Percentiles rank a stretch among this genome's conserved stretches.
Conservation (phyloP, 305 asterid genomes). For the Vinca major region DNA sequence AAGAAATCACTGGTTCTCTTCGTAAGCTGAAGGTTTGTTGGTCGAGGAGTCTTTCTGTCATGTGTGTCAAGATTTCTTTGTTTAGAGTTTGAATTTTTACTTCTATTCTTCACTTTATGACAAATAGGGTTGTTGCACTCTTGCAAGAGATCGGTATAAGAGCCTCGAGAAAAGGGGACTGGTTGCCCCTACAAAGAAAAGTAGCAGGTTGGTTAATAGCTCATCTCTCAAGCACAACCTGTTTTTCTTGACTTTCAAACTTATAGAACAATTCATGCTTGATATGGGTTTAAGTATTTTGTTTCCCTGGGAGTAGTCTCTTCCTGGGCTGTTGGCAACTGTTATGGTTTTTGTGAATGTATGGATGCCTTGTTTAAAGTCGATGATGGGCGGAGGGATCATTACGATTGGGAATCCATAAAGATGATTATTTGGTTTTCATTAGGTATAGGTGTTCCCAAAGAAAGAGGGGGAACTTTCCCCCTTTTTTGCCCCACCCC, state of each 20-base stretch:
- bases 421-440: no score
- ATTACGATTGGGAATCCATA: no score
- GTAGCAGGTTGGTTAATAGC: slow-evolving; percentile 55
- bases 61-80: not conserved
- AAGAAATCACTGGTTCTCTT: slow-evolving; percentile 94
- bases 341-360: no score
- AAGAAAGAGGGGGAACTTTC: no score
- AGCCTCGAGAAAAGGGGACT: slow-evolving; percentile 91
- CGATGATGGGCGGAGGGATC: no score
- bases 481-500: no score
- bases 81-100: not conserved
- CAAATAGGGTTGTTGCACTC: slow-evolving; percentile 82
- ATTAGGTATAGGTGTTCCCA: no score
- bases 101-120: slow-evolving; percentile 2
- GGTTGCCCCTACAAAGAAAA: slow-evolving; percentile 62
- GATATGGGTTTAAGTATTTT: not conserved
- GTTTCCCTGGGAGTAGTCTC: not conserved
- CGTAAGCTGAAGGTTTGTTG: slow-evolving; percentile 74
- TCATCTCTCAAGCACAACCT: not conserved
- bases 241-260: not conserved
- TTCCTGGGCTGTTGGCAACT: no score
- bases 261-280: not conserved
- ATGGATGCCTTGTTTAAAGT: no score
- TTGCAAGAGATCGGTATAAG: slow-evolving; percentile 76
- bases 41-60: slow-evolving; percentile 5